Conservation (phyloP, 352 stramenopile species). For the Phytophthora fragariae region DNA sequence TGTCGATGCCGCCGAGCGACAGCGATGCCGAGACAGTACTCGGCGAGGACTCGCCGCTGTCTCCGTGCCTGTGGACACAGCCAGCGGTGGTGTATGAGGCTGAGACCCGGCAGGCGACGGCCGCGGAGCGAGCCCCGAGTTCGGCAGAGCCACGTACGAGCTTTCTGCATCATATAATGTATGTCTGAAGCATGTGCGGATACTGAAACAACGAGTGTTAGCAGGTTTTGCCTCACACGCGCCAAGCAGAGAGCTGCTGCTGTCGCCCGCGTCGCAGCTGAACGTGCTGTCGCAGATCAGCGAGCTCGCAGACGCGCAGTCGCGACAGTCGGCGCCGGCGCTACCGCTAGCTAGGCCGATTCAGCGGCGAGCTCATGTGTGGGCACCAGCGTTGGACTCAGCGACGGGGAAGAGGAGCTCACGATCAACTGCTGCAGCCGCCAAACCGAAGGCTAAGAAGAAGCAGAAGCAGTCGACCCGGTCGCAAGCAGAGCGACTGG, state of each 20-base stretch:
- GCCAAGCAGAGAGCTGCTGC: conserved; percentile 37
- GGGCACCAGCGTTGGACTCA: conserved; percentile 19
- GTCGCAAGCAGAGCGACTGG: conserved; percentile 39
- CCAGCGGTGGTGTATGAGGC: background rate
- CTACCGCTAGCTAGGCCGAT: background rate
- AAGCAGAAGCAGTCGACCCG: conserved; percentile 19
- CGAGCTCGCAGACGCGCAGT: conserved; percentile 58
- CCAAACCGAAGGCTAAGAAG: conserved; percentile 12
- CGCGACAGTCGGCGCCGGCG: conserved; percentile 1
- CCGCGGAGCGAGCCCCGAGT: background rate
- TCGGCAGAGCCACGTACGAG: background rate
- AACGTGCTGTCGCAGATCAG: conserved; percentile 84
- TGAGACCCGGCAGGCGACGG: background rate
- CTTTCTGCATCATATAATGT: background rate
- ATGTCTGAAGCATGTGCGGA: background rate
- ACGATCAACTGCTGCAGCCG: background rate
- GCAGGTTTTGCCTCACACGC: background rate
- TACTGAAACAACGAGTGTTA: background rate
- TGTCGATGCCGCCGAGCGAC: conserved; percentile 1
- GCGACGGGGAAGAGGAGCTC: conserved; percentile 9
- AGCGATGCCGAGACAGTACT: conserved; percentile 57
- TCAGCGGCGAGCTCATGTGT: conserved; percentile 33
- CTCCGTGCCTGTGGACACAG: conserved; percentile 46
- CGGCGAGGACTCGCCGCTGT: conserved; percentile 43
- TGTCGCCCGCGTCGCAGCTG: conserved; percentile 77